Percentiles rank a stretch among this genome's conserved stretches.
phyloP scores from a whole-genome alignment of 2,329 filamentous ascomycete species.

The Penicillium brasilianum region DNA sequence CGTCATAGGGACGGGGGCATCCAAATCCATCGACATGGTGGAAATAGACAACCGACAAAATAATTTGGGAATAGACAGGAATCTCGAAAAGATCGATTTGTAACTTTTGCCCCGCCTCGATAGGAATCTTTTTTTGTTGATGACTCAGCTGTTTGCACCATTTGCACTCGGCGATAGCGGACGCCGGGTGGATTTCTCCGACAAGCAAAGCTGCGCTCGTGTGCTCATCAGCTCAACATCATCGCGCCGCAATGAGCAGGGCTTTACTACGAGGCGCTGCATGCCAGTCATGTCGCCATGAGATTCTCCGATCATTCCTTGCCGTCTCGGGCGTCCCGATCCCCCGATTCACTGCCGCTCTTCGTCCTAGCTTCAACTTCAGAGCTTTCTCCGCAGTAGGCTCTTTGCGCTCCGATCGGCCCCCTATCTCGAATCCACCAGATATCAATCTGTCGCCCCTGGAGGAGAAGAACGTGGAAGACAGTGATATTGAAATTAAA shows the following conservation, averaged over 20 bases:
- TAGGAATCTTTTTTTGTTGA: conserved; percentile 27
- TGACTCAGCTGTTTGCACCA: conserved; percentile 33
- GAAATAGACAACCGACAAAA: conserved; percentile 11
- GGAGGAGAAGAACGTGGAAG: conserved; percentile 14
- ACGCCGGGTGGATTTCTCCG: conserved; percentile 1
- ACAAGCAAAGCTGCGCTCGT: conserved; percentile 7
- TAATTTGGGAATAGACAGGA: conserved; percentile 14
- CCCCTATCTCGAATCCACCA: conserved; percentile 24
- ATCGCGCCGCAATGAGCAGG: conserved; percentile 37
- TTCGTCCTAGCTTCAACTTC: conserved; percentile 23
- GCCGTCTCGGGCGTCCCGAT: conserved; percentile 35
- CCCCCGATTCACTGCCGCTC: conserved; percentile 25
- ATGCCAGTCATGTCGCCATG: conserved; percentile 39
- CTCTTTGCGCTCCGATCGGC: conserved; percentile 32
- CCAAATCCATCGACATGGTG: conserved; percentile 60
- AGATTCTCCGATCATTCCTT: conserved; percentile 37
- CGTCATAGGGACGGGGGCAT: conserved; percentile 59
- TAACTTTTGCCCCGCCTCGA: conserved; percentile 34
- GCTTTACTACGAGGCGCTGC: conserved; percentile 37
- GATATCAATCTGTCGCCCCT: conserved; percentile 18
- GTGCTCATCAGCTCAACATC: conserved; percentile 13
- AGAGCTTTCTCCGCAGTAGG: conserved; percentile 34
- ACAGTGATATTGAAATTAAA: background rate
- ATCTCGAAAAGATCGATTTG: conserved; percentile 26
- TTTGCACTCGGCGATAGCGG: conserved; percentile 25